phyloP scores from a whole-genome alignment of 441 rosid genomes.

The Arabidopsis hybrid region DNA sequence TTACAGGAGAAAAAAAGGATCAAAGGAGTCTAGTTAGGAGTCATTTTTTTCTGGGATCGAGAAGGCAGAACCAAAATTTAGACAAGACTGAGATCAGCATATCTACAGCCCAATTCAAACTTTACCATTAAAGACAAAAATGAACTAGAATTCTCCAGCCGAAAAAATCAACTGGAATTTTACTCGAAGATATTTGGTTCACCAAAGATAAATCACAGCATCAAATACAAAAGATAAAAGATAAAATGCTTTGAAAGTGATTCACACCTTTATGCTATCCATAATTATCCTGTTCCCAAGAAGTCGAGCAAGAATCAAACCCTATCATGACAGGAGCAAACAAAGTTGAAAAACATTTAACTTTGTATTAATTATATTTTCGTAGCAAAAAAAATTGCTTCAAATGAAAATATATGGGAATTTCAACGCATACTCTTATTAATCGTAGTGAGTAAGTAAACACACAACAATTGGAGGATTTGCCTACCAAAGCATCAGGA shows the following conservation, averaged over 20 bases:
- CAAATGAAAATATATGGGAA: not conserved
- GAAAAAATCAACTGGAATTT: not conserved
- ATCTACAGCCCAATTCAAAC: slow-evolving; percentile 14
- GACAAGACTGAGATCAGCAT: not conserved
- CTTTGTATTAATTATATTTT: not conserved
- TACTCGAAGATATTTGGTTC: slow-evolving; percentile 8
- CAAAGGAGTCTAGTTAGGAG: not conserved
- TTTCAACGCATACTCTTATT: not conserved
- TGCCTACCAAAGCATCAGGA: not conserved
- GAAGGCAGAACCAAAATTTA: slow-evolving; percentile 2
- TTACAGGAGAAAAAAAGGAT: slow-evolving; percentile 29
- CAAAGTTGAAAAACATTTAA: slow-evolving; percentile 4
- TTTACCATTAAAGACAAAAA: not conserved
- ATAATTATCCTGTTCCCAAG: slow-evolving; percentile 74
- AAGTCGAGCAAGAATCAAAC: slow-evolving; percentile 87
- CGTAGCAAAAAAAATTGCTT: slow-evolving; percentile 11
- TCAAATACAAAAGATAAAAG: not conserved
- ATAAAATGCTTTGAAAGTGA: not conserved
- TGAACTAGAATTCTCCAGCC: slow-evolving; percentile 1
- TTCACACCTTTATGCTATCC: slow-evolving; percentile 75
- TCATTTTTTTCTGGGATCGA: not conserved
- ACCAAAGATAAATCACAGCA: not conserved
- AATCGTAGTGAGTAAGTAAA: not conserved
- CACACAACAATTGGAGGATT: not conserved
- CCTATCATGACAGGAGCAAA: slow-evolving; percentile 54